A percentile compares a stretch with the other conserved stretches of the same genome.
These are phyloP conservation scores for Alternaria solani DNA, from an alignment of 2,329 filamentous ascomycete genomes.

Conservation along the genomic window DNA sequence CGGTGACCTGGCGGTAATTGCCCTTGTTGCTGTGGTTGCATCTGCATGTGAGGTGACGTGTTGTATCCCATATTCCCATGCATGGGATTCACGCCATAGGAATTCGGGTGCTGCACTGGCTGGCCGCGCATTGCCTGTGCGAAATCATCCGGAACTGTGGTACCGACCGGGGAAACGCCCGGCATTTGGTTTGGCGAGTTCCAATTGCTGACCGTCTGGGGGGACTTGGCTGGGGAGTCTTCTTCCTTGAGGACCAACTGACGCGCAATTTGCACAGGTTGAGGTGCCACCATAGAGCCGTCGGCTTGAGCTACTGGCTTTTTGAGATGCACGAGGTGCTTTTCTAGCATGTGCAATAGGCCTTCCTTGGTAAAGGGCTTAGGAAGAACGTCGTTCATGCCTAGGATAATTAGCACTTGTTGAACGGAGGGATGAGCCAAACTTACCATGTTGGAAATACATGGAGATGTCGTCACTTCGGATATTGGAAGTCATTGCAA, in stretches of 20 bases:
- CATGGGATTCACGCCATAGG: constrained; percentile 50
- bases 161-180: constrained; percentile 64
- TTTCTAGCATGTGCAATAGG: constrained; percentile 81
- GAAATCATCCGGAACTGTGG: constrained; percentile 57
- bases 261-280: constrained; percentile 60
- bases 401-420: constrained; percentile 59
- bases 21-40: constrained; percentile 45
- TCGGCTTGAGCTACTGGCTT: constrained; percentile 62
- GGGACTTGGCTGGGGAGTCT: constrained; percentile 69
- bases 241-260: constrained; percentile 67
- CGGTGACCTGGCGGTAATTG: constrained; percentile 53
- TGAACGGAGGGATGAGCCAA: background rate
- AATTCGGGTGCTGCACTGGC: constrained; percentile 43
- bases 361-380: constrained; percentile 95
- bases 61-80: constrained; percentile 50
- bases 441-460: constrained; percentile 93
- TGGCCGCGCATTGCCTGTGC: constrained; percentile 54
- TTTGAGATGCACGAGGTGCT: constrained; percentile 84
- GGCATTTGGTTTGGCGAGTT: constrained; percentile 68
- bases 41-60: constrained; percentile 50
- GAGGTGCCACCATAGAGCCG: constrained; percentile 59
- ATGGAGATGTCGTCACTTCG: constrained; percentile 94
- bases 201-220: constrained; percentile 68
- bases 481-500: constrained; percentile 99
- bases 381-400: constrained; percentile 96